Percentiles rank a stretch among this genome's conserved stretches.
phyloP scores from a whole-genome alignment of 176 grass and related monocot genomes.

The Canna indica region DNA sequence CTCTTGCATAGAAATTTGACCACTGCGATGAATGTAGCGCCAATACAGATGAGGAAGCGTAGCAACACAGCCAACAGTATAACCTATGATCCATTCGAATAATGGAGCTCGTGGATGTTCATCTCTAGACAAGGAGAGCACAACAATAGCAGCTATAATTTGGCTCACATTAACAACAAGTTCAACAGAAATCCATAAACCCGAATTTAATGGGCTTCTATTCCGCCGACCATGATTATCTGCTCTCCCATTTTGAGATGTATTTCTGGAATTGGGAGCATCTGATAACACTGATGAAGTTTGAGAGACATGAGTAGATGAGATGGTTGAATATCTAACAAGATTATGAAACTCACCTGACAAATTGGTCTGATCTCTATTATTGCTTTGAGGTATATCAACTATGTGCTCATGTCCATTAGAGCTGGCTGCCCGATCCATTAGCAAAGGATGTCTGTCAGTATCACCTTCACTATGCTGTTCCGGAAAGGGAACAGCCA shows the following conservation, averaged over 20 bases:
- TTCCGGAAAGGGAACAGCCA: constrained; percentile 13
- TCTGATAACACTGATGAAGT: constrained; percentile 28
- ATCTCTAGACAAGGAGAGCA: constrained; percentile 55
- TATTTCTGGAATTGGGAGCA: constrained; percentile 26
- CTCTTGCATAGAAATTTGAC: constrained; percentile 36
- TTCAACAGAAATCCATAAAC: constrained; percentile 75
- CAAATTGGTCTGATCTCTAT: constrained; percentile 9
- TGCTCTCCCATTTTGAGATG: constrained; percentile 33
- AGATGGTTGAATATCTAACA: constrained; percentile 20
- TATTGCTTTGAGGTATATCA: constrained; percentile 58
- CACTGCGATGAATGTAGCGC: constrained; percentile 62
- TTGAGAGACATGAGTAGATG: constrained; percentile 15
- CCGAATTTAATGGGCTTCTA: constrained; percentile 74
- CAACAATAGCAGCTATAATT: constrained; percentile 61
- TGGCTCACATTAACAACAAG: constrained; percentile 53
- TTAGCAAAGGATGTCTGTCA: constrained; percentile 26
- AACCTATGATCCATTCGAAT: constrained; percentile 64
- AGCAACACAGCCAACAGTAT: constrained; percentile 55
- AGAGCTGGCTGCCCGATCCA: constrained; percentile 39
- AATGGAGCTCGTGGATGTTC: constrained; percentile 70
- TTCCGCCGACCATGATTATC: constrained; percentile 46
- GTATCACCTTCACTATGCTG: constrained; percentile 9
- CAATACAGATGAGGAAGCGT: constrained; percentile 82
- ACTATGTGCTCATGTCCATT: constrained; percentile 51
- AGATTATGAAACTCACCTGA: constrained; percentile 22